A percentile compares a stretch with the other conserved stretches of the same genome.
Evolutionary conservation across 2,329 filamentous ascomycete species (phyloP).

Genomic region (Sporothrix protearum): DNA sequence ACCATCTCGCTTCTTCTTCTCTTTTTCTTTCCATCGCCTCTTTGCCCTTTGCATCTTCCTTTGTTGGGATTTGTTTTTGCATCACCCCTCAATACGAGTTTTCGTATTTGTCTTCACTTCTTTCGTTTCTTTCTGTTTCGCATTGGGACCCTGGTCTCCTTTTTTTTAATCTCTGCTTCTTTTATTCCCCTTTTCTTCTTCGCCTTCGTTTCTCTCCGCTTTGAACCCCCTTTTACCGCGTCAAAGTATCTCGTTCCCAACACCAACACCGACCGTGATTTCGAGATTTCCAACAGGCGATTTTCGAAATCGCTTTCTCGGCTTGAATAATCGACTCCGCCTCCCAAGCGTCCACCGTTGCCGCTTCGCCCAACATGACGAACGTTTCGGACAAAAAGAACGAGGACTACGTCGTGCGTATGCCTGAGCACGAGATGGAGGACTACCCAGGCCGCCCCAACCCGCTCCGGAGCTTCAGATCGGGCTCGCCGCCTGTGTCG

Average conservation of each 20-base stretch:
- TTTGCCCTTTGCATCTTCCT: neutral
- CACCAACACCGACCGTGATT: neutral
- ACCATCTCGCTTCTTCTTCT: slow-evolving; percentile 1
- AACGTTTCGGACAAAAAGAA: slow-evolving; percentile 88
- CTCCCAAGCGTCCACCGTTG: neutral
- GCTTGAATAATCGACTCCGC: neutral
- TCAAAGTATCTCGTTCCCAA: neutral
- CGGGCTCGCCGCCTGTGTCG: neutral
- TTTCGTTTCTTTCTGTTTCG: slow-evolving; percentile 1
- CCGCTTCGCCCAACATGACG: neutral
- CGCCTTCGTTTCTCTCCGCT: neutral
- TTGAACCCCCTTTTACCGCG: neutral
- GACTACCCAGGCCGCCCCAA: slow-evolving; percentile 45
- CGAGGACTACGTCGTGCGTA: slow-evolving; percentile 70
- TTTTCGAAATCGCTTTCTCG: neutral
- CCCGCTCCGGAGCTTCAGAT: slow-evolving; percentile 33
- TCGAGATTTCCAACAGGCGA: neutral
- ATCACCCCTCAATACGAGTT: neutral
- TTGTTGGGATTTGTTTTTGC: neutral
- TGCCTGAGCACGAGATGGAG: slow-evolving; percentile 36
- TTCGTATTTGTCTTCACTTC: slow-evolving; percentile 7
- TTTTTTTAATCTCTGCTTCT: slow-evolving; percentile 3
- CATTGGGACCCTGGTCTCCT: neutral
- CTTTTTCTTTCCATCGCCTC: neutral
- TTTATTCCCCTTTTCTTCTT: slow-evolving; percentile 1